Conservation (phyloP, 495 filamentous ascomycete genomes). For the Cercophora samala region DNA sequence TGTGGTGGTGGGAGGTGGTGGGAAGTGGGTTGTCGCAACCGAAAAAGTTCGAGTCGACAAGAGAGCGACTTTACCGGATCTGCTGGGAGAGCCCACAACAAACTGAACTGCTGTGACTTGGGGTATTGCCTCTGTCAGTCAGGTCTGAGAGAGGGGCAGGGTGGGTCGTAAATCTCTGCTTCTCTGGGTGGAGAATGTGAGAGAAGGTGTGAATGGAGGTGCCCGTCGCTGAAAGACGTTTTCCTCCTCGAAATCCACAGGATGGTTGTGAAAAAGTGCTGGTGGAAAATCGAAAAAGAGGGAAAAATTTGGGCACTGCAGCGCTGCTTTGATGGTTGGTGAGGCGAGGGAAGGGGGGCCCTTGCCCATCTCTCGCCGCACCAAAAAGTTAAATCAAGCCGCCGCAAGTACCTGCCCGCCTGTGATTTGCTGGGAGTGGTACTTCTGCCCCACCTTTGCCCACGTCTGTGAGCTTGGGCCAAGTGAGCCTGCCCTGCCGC, state of each 20-base stretch:
- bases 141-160: constrained; percentile 24
- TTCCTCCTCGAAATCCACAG: constrained; percentile 25
- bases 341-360: constrained; percentile 22
- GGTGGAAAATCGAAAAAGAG: constrained; percentile 30
- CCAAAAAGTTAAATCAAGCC: neutral
- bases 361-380: constrained; percentile 3
- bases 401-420: neutral
- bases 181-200: constrained; percentile 35
- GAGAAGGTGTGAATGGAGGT: constrained; percentile 19
- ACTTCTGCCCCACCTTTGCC: neutral
- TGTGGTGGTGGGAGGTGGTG: constrained; percentile 18
- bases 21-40: constrained; percentile 20
- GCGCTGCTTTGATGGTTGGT: constrained; percentile 17
- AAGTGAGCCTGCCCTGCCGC: neutral
- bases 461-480: neutral
- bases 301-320: constrained; percentile 21
- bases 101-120: constrained; percentile 17
- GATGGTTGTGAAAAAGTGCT: constrained; percentile 21
- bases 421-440: neutral
- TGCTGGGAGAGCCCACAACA: constrained; percentile 13
- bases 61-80: constrained; percentile 22
- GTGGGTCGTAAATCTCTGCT: constrained; percentile 40
- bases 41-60: constrained; percentile 19
- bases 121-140: constrained; percentile 16
- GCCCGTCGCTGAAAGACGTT: constrained; percentile 19